Base-by-base conservation (phyloP, 345 rosid species). In the Eucalyptus sp. region DNA sequence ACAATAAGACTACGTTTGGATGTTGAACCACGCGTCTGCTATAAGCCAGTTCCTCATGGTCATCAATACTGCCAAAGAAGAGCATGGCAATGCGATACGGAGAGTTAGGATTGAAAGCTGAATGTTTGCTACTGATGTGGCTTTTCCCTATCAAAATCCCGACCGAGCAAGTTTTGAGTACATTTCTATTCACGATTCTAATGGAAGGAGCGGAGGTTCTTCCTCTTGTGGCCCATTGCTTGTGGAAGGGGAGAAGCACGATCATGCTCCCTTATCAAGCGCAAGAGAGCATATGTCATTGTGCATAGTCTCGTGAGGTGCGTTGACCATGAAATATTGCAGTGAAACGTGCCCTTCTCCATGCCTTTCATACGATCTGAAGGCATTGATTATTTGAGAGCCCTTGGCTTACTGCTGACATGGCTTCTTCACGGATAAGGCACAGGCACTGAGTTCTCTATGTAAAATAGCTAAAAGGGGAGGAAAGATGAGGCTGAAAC, bases 181-280 rank as follows among this genome's bases (percentile, higher is more conserved):
- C 18, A 29, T 62, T 62, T 62, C 71, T 29, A 62, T 62, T 13
- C 33, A 62, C 33, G 4, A 62, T 62, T 31, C 76, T n/a, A 64
- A n/a, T 64, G 41, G 41, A 64, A n/a, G 25, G 58, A n/a, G 62
- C 90, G 90, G 41, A 92, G 86, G 44, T 68, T 27, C 86, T 91
- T 89, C 22, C 87, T 48, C n/a, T 50, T 24, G 8, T 29, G 24
- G 88, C 85, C 92, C 90, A 91, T 68, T 90, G 89, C 60, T 15
- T 89, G 86, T 91, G 94, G 89, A 90, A 92, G 7, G 94, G 92
- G 87, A 91, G 41, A 44, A 93, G 85, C 86, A 91, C 62, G 15
- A 64, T 64, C 76, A 8, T 31, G 20, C 41, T 64, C 41, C 37
- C 76, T n/a, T 64, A n/a, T 64, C 29, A 4, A 56, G 62, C 29